phyloP scores from a whole-genome alignment of 164 flowering plant species.

The Berberis vulgaris region DNA sequence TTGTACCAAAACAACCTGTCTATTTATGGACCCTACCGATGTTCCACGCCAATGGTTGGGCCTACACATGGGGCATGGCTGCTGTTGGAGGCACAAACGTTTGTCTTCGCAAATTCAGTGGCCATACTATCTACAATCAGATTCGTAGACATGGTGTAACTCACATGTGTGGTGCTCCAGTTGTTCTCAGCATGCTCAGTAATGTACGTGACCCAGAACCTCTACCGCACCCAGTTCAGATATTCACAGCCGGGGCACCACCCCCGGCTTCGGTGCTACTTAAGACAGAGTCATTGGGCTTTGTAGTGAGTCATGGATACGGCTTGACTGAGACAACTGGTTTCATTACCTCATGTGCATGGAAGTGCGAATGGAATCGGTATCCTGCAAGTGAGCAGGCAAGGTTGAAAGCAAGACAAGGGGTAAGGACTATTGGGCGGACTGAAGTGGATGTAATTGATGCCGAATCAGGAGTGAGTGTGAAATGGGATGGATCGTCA shows the following conservation, averaged over 20 bases:
- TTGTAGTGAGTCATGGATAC: conserved; percentile 39
- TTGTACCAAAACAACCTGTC: conserved; percentile 25
- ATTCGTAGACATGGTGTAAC: conserved; percentile 28
- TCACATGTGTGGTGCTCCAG: conserved; percentile 53
- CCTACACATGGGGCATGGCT: conserved; percentile 45
- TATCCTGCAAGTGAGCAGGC: conserved; percentile 34
- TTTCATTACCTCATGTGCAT: conserved; percentile 28
- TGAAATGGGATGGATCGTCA: conserved; percentile 26
- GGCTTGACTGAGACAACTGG: conserved; percentile 53
- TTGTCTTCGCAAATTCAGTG: conserved; percentile 41
- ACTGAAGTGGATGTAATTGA: conserved; percentile 33
- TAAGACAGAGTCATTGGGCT: conserved; percentile 33
- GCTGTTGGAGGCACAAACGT: conserved; percentile 50
- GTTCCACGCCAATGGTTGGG: conserved; percentile 61
- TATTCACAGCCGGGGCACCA: conserved; percentile 49
- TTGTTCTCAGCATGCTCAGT: conserved; percentile 46
- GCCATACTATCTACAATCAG: conserved; percentile 10
- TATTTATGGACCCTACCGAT: conserved; percentile 53
- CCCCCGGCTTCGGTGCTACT: conserved; percentile 38
- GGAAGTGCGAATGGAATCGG: conserved; percentile 43
- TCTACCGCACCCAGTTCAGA: conserved; percentile 22
- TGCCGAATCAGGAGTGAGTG: conserved; percentile 18
- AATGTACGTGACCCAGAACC: conserved; percentile 16
- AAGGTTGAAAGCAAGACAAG: conserved; percentile 42
- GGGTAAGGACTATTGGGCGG: conserved; percentile 23